phyloP scores from a whole-genome alignment of 2,329 filamentous ascomycete genomes.

The Stachybotrys elegans region DNA sequence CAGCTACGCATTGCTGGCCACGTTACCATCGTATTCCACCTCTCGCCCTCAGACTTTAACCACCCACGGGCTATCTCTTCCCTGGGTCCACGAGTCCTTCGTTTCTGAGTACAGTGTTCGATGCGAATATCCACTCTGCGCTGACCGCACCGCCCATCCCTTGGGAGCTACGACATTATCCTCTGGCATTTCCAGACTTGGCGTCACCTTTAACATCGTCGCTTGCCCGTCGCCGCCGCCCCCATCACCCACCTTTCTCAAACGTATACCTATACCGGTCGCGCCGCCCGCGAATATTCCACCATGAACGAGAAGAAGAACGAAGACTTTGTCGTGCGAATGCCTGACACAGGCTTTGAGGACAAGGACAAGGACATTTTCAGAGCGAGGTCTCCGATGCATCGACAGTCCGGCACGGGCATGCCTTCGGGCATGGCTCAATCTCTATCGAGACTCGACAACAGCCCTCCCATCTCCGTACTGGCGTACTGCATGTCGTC shows the following conservation, averaged over 20 bases:
- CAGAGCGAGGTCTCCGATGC: constrained; percentile 23
- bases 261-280: background rate
- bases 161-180: too few relatives aligned
- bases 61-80: too few relatives aligned
- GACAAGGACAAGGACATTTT: constrained; percentile 50
- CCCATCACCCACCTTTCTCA: too few relatives aligned
- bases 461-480: constrained; percentile 76
- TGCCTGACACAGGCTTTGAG: constrained; percentile 53
- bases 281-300: background rate
- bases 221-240: background rate
- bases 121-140: too few relatives aligned
- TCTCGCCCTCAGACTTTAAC: too few relatives aligned
- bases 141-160: too few relatives aligned
- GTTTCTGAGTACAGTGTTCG: too few relatives aligned
- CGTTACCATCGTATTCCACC: too few relatives aligned
- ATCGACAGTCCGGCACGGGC: constrained; percentile 13
- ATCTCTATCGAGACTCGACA: constrained; percentile 51
- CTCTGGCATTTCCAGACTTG: background rate
- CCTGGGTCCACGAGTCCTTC: too few relatives aligned
- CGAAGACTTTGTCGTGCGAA: constrained; percentile 69
- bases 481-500: constrained; percentile 88
- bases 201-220: background rate
- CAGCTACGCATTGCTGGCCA: too few relatives aligned
- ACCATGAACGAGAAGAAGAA: constrained; percentile 86
- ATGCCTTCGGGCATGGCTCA: constrained; percentile 14